Evolutionary conservation across 2,329 filamentous ascomycete species (phyloP).

Genomic region (Claviceps africana): DNA sequence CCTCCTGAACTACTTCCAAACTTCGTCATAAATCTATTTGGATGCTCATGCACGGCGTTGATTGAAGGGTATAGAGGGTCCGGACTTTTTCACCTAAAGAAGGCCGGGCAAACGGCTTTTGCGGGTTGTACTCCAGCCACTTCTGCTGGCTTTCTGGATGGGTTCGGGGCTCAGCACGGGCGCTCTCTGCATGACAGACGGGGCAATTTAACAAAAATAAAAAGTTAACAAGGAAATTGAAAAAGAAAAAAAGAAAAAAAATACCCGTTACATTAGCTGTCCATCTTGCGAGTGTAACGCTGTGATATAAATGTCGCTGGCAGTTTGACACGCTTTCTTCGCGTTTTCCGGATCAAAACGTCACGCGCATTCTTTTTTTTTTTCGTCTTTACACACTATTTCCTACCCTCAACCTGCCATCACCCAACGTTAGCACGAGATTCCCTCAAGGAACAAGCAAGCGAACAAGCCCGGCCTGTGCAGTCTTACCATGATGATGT

Average conservation of each 20-base stretch:
- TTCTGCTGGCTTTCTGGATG: slow-evolving; percentile 32
- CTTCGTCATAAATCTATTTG: slow-evolving; percentile 46
- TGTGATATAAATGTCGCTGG: not conserved
- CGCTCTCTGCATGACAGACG: slow-evolving; percentile 18
- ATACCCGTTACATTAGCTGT: not conserved
- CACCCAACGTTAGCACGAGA: not conserved
- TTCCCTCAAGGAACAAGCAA: not conserved
- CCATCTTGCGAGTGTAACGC: not conserved
- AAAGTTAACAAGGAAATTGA: slow-evolving; percentile 4
- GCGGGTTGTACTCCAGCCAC: slow-evolving; percentile 33
- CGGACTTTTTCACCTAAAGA: slow-evolving; percentile 16
- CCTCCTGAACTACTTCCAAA: slow-evolving; percentile 99
- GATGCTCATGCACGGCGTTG: slow-evolving; percentile 16
- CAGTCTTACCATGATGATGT: slow-evolving; percentile 57
- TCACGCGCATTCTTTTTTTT: not conserved
- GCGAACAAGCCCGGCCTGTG: not conserved
- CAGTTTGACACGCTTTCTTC: too few relatives aligned
- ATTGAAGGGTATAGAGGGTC: slow-evolving; percentile 26
- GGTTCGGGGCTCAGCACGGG: slow-evolving; percentile 18
- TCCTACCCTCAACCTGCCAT: slow-evolving; percentile 26
- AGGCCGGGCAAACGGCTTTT: slow-evolving; percentile 22
- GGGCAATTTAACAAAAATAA: slow-evolving; percentile 22
- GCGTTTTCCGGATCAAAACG: not conserved
- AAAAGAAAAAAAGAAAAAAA: not conserved
- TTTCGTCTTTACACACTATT: slow-evolving; percentile 14